Base-by-base conservation (phyloP, 2,329 filamentous ascomycete genomes). In the Malbranchea zuffiana region DNA sequence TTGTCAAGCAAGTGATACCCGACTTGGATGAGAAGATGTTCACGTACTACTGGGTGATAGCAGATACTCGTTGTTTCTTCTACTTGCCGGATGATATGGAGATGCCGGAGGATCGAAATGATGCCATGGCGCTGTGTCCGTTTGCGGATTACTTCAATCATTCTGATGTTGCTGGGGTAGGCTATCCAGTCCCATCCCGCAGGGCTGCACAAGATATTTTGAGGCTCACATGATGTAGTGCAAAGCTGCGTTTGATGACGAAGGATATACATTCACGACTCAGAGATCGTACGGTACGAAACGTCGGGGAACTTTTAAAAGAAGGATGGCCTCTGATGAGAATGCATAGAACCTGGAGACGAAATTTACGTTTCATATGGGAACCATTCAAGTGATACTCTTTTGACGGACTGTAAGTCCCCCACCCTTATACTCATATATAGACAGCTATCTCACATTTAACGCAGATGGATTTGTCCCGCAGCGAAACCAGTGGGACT, bases 21-120 rank as follows among this genome's bases (percentile, higher is more conserved):
- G 49, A 59, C 1, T 54, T 57, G 0, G 52, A 63, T 6, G 62
- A 62, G 50, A 46, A 60, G 5, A 48, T 50, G 1, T 76, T 69
- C 45, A 59, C 60, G 4, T 75, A 77, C 50, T 63, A 67, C 47
- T 79, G 74, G 74, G 59, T 75, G 15, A 67, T 76, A 39, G 67
- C 75, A 11, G 75, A 75, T 46, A 75, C 72, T 1, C 61, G 74
- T 45, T 71, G 68, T 17, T 78, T 78, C 49, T 74, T 71, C 50
- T 76, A 70, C 61, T 60, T 70, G 27, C 62, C 56, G 32, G 59
- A 59, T 6, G 65, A 50, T 28, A 53, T 45, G 46, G 50, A 60
- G 17, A 40, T 50, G 3, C 56, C 56, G 1, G 53, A 57, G 33
- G 55, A 62, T 40, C 51, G 51, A 1, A 64, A 66, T 45, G 63